A percentile compares a stretch with the other conserved stretches of the same genome.
Conservation (phyloP, 2,329 filamentous ascomycete genomes). For the Gremmenia infestans region DNA sequence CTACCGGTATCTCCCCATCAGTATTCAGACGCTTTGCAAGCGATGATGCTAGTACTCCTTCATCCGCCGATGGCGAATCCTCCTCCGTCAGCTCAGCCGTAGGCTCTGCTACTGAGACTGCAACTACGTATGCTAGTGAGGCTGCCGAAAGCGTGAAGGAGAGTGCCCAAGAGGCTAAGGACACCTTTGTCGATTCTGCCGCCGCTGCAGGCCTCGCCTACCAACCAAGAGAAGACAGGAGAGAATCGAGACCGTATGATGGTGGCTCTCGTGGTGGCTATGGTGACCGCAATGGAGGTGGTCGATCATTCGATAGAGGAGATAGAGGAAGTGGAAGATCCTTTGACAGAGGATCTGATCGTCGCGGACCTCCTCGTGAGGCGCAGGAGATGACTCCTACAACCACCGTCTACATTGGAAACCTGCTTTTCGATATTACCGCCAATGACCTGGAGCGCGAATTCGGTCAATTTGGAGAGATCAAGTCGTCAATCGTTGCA, state of each 20-base stretch:
- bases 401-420: constrained; percentile 56
- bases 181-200: not conserved
- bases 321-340: not conserved
- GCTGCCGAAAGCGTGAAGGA: constrained; percentile 10
- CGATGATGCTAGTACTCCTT: constrained; percentile 34
- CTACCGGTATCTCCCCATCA: constrained; percentile 27
- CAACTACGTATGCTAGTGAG: constrained; percentile 11
- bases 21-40: constrained; percentile 45
- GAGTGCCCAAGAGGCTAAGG: constrained; percentile 5
- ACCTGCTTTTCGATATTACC: constrained; percentile 65
- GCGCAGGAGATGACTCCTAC: constrained; percentile 3
- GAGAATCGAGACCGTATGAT: not conserved
- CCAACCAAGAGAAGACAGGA: not conserved
- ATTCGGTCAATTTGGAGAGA: constrained; percentile 52
- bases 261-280: not conserved
- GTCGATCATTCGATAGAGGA: not conserved
- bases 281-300: not conserved
- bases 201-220: constrained; percentile 8
- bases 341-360: not conserved
- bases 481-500: constrained; percentile 50
- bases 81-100: constrained; percentile 19
- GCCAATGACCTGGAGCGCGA: constrained; percentile 53
- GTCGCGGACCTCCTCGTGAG: not conserved
- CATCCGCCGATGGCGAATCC: constrained; percentile 18
- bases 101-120: constrained; percentile 18